Conservation (phyloP, 1,284 basidiomycete genomes). For the Heterobasidion parviporum region DNA sequence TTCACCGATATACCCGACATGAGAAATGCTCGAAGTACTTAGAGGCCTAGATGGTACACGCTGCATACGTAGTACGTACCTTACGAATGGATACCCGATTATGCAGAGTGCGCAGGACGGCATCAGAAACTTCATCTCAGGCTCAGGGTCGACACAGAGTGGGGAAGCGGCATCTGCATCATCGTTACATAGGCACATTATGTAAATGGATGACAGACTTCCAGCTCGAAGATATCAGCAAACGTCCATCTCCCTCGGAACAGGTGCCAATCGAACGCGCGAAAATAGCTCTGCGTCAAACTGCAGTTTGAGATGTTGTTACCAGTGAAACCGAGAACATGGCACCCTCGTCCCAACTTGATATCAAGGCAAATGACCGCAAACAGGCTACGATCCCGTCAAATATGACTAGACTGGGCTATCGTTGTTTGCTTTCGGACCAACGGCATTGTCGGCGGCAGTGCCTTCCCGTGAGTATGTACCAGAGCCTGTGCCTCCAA, state of each 20-base stretch:
- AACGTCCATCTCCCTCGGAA: neutral
- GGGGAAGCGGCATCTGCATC: neutral
- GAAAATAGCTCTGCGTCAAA: neutral
- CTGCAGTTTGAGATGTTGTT: too few species aligned
- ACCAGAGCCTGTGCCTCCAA: too few species aligned
- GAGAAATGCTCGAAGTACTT: neutral
- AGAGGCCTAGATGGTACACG: neutral
- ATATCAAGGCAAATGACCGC: too few species aligned
- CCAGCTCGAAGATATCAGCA: neutral
- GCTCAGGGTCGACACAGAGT: neutral
- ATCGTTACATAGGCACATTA: neutral
- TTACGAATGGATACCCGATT: neutral
- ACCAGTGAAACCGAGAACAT: too few species aligned
- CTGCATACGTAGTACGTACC: neutral
- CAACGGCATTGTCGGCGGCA: too few species aligned
- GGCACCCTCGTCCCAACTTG: too few species aligned
- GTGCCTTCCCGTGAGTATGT: too few species aligned
- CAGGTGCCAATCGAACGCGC: neutral
- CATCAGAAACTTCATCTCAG: neutral
- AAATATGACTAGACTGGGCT: too few species aligned
- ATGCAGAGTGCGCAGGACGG: neutral
- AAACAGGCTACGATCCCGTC: too few species aligned
- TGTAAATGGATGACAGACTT: neutral
- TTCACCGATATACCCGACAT: neutral
- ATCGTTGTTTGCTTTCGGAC: too few species aligned